Conservation (phyloP, 495 filamentous ascomycete species). For the Xylaria palmicola region DNA sequence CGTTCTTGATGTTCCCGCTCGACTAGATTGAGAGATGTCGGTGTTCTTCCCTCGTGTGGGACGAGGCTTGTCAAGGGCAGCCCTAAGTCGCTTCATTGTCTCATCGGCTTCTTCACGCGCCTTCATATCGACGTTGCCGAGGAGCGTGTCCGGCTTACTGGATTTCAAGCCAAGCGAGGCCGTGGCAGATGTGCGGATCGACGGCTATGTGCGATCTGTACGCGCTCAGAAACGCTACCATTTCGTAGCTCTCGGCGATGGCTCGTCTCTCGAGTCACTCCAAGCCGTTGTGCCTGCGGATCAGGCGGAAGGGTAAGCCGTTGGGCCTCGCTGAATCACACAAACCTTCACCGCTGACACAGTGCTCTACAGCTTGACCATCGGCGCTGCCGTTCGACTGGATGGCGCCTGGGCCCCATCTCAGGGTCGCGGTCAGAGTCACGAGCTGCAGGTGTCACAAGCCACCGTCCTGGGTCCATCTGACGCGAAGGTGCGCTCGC, state of each 20-base stretch:
- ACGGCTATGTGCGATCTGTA: slow-evolving; percentile 81
- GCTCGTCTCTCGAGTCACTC: slow-evolving; percentile 72
- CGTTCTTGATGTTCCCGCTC: background rate
- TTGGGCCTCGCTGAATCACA: slow-evolving; percentile 20
- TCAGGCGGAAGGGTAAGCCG: slow-evolving; percentile 73
- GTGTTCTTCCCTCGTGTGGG: background rate
- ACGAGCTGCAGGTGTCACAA: slow-evolving; percentile 72
- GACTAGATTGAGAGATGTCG: slow-evolving; percentile 12
- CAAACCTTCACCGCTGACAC: slow-evolving; percentile 20
- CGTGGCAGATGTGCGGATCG: slow-evolving; percentile 48
- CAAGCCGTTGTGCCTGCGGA: slow-evolving; percentile 79
- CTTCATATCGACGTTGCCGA: slow-evolving; percentile 21
- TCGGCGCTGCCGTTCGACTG: slow-evolving; percentile 76
- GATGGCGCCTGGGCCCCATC: slow-evolving; percentile 78
- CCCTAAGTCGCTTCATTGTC: background rate
- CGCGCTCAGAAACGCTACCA: slow-evolving; percentile 79
- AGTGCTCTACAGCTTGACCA: slow-evolving; percentile 62
- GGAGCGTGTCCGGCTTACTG: slow-evolving; percentile 22
- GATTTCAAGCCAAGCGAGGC: slow-evolving; percentile 29
- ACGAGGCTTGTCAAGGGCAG: slow-evolving; percentile 3
- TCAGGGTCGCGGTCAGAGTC: slow-evolving; percentile 65
- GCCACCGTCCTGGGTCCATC: slow-evolving; percentile 72
- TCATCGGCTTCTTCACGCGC: slow-evolving; percentile 9
- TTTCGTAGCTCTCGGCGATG: slow-evolving; percentile 86
- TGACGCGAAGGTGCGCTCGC: slow-evolving; percentile 68